phyloP scores from a whole-genome alignment of 2,329 filamentous ascomycete species.

The Epichloe bromicola region DNA sequence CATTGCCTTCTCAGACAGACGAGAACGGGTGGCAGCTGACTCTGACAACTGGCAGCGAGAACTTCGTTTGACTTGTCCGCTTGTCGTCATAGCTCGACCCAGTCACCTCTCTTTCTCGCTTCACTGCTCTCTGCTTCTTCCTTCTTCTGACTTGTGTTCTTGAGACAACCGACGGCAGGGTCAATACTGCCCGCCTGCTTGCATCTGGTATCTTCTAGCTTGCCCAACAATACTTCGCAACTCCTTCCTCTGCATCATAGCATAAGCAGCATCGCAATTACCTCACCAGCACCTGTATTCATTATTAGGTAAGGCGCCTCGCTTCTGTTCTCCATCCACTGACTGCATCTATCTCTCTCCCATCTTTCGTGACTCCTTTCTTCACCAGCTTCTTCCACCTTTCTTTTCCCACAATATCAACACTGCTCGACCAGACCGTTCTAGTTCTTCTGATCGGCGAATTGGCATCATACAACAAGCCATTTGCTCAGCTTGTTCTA shows the following conservation, averaged over 20 bases:
- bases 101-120: conserved; percentile 2
- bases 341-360: conserved; percentile 5
- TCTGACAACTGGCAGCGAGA: conserved; percentile 3
- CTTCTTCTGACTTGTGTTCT: conserved; percentile 5
- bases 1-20: neutral
- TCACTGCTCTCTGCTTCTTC: conserved; percentile 5
- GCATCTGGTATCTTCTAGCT: conserved; percentile 6
- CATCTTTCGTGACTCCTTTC: conserved; percentile 7
- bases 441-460: conserved; percentile 14
- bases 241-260: conserved; percentile 8
- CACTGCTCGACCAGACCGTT: conserved; percentile 27
- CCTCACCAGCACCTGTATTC: conserved; percentile 5
- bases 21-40: conserved; percentile 1
- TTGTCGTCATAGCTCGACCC: conserved; percentile 3
- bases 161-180: conserved; percentile 2
- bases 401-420: conserved; percentile 31
- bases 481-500: conserved; percentile 48
- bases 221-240: conserved; percentile 3
- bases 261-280: conserved; percentile 14
- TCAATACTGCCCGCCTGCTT: conserved; percentile 6
- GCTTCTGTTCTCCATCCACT: conserved; percentile 5
- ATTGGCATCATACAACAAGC: conserved; percentile 22
- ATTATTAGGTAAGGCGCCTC: conserved; percentile 11
- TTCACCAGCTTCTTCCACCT: conserved; percentile 9
- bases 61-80: neutral